Base-by-base conservation (phyloP, 2,329 filamentous ascomycete species). In the Incumbomyces delicatus region DNA sequence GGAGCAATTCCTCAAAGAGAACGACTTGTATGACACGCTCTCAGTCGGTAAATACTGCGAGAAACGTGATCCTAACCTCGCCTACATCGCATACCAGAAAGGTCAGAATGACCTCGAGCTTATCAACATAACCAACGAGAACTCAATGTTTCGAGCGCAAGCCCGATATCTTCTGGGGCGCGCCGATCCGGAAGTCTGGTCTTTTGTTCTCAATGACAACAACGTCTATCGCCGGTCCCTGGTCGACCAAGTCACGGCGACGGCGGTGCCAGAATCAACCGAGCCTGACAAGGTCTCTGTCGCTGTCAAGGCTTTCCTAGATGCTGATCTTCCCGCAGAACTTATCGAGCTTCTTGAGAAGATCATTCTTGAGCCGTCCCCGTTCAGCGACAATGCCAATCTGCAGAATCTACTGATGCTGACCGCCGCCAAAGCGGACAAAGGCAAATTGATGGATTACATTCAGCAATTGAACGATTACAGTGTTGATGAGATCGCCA, bases 101-200 rank as follows among this genome's bases (percentile, higher is more conserved):
- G 92, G 92, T 16, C 87, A 95, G 68, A 98, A 98, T 56, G 92
- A 98, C 61, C 71, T 98, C 29, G 94, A 98, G 69, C 78, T 98
- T 47, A 90, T 98, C 68, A 92, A 85, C 66, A 90, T 98, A 61
- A 96, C 92, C 61, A 98, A 96, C 59, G 94, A 98, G 69, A 98
- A 98, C 70, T 83, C 87, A n/a, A 98, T 98, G 92, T 98, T 95
- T 77, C 85, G 89, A 60, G 86, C 86, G n/a, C 92, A 98, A 67
- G 90, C 89, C 49, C 84, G 92, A 32, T 98, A 98, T 67, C 76
- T 98, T 18, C 74, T 98, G 44, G 89, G 95, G 60, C 83, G 92
- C 55, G 84, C 86, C 32, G 92, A 98, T 60, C 66, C 74, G 2
- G 92, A 98, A 65, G 80, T 98, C 40, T 98, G 94, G 94, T 75